Percentiles rank a stretch among this genome's conserved stretches.
These are phyloP conservation scores for Aspergillus sp. DNA, from an alignment of 2,329 filamentous ascomycete genomes.

Conservation along the genomic window DNA sequence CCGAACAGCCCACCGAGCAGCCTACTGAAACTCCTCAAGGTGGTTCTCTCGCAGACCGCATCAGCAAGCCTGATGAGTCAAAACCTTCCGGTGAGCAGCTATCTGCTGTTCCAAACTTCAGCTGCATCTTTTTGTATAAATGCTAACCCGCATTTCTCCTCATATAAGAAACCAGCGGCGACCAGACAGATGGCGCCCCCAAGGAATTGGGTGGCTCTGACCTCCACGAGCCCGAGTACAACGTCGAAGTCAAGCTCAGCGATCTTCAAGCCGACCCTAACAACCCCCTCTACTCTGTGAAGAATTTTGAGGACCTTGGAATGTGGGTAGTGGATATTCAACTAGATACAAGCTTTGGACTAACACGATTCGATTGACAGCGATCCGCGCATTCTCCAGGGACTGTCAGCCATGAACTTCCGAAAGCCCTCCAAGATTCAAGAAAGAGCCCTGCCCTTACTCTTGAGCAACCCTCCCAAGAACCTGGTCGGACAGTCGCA, in stretches of 20 bases:
- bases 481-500: conserved; percentile 99
- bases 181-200: conserved; percentile 39
- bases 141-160: too few species aligned
- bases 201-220: conserved; percentile 42
- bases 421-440: conserved; percentile 96
- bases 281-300: conserved; percentile 81
- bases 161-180: too few species aligned
- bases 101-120: background rate
- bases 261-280: conserved; percentile 82
- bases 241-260: conserved; percentile 88
- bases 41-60: conserved; percentile 45
- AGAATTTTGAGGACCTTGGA: conserved; percentile 77
- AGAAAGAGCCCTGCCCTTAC: conserved; percentile 85
- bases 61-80: conserved; percentile 38
- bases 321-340: conserved; percentile 55
- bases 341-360: background rate
- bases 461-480: conserved; percentile 76
- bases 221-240: conserved; percentile 69
- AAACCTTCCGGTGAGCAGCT: conserved; percentile 23
- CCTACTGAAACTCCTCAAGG: conserved; percentile 15
- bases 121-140: too few species aligned
- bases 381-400: conserved; percentile 64
- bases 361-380: conserved; percentile 29
- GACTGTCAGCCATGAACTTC: conserved; percentile 78
- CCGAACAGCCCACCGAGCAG: conserved; percentile 24